These are phyloP conservation scores for Trichoderma brevicompactum DNA, from an alignment of 2,329 filamentous ascomycete species.

Conservation along the genomic window DNA sequence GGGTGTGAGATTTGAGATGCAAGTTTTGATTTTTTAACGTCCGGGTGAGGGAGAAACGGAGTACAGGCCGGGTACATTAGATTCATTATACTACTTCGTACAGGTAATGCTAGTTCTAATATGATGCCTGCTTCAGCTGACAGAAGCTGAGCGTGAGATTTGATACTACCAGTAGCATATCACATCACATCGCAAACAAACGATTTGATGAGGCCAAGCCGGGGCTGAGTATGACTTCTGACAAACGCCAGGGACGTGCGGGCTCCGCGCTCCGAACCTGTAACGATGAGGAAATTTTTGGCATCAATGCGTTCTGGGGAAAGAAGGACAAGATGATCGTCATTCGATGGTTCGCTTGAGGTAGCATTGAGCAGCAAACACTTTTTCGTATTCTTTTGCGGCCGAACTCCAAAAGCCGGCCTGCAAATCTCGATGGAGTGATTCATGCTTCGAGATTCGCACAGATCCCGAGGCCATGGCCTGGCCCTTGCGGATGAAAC, in stretches of 20 bases:
- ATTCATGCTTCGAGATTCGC: neutral
- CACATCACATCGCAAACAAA: neutral
- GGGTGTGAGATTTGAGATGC: neutral
- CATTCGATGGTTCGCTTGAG: neutral
- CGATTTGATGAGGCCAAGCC: neutral
- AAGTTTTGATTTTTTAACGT: too few species aligned
- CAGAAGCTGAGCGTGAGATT: too few species aligned
- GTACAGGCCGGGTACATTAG: too few species aligned
- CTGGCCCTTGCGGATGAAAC: neutral
- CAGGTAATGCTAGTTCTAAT: too few species aligned
- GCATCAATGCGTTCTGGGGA: conserved; percentile 19
- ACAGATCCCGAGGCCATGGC: neutral
- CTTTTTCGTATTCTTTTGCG: neutral
- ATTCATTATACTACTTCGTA: too few species aligned
- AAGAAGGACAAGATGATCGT: neutral
- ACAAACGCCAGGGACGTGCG: neutral
- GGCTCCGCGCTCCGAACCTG: neutral
- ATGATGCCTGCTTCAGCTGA: too few species aligned
- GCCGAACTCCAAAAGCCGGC: conserved; percentile 6
- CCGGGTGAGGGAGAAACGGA: too few species aligned
- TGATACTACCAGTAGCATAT: too few species aligned
- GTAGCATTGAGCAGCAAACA: too few species aligned
- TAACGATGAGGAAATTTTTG: conserved; percentile 2
- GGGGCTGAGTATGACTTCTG: too few species aligned
- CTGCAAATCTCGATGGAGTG: conserved; percentile 2